Percentiles rank a stretch among this genome's conserved stretches.
These are phyloP conservation scores for Brassica nigra DNA, from an alignment of 345 rosid species.

Conservation along the genomic window DNA sequence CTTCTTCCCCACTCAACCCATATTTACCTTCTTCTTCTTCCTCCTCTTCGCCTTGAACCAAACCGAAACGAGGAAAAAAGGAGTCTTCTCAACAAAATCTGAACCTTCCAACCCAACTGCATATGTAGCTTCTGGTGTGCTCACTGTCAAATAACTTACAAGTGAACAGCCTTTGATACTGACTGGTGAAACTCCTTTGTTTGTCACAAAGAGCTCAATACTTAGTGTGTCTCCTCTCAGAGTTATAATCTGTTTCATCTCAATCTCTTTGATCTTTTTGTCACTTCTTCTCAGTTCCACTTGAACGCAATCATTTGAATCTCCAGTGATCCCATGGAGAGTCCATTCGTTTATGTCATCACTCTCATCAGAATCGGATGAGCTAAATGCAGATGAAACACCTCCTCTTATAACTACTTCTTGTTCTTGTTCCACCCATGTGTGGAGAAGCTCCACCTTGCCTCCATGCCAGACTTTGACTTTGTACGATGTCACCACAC, in stretches of 20 bases:
- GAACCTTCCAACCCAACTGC: conserved; percentile 76
- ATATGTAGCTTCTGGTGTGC: conserved; percentile 85
- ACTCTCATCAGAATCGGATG: conserved; percentile 25
- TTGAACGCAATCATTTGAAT: conserved; percentile 48
- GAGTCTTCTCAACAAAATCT: conserved; percentile 47
- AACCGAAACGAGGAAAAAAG: conserved; percentile 45
- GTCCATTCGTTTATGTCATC: conserved; percentile 49
- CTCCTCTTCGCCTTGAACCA: conserved; percentile 25
- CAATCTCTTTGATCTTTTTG: conserved; percentile 48
- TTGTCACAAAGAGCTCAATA: conserved; percentile 56
- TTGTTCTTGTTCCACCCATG: conserved; percentile 58
- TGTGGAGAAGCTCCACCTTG: conserved; percentile 70
- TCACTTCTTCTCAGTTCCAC: conserved; percentile 58
- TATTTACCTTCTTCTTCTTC: conserved; percentile 26
- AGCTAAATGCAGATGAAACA: conserved; percentile 52
- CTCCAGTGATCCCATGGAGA: conserved; percentile 58
- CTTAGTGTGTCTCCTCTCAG: conserved; percentile 57
- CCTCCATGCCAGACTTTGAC: conserved; percentile 82
- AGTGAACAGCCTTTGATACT: conserved; percentile 55
- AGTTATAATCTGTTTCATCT: conserved; percentile 54
- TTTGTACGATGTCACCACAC: conserved; percentile 79
- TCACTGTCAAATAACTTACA: conserved; percentile 68
- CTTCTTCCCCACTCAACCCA: conserved; percentile 58
- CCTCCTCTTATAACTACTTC: conserved; percentile 76
- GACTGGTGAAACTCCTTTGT: conserved; percentile 48